Evolutionary conservation across 345 rosid genomes (phyloP).

Genomic region (Aquilaria malaccensis): DNA sequence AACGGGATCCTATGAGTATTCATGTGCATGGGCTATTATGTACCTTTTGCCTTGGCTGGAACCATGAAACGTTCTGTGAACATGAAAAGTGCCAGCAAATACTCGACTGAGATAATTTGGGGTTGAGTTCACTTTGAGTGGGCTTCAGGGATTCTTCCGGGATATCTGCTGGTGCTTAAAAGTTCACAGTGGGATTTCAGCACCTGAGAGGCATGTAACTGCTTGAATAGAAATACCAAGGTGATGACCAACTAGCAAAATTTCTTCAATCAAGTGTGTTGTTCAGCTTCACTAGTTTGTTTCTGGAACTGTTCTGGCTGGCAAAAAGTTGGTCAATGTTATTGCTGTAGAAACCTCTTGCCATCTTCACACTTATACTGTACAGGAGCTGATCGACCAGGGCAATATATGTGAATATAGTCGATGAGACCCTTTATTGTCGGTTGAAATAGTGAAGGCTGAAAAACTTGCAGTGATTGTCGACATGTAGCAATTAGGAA

Average conservation of each 20-base stretch:
- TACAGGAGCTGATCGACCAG: constrained; percentile 31
- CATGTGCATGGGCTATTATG: constrained; percentile 1
- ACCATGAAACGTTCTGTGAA: too few species aligned
- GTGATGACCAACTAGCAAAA: constrained; percentile 22
- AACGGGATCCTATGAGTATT: constrained; percentile 82
- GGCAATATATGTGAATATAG: constrained; percentile 1
- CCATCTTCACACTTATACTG: constrained; percentile 19
- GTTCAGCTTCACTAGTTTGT: constrained; percentile 7
- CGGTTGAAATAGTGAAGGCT: neutral
- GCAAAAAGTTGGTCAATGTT: constrained; percentile 16
- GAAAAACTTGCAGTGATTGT: constrained; percentile 1
- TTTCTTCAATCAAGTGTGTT: constrained; percentile 6
- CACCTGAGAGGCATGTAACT: constrained; percentile 24
- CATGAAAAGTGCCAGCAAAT: too few species aligned
- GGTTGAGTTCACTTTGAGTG: neutral
- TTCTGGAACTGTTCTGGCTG: constrained; percentile 11
- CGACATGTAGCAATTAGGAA: neutral
- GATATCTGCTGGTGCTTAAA: neutral
- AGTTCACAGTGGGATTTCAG: constrained; percentile 11
- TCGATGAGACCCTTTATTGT: neutral
- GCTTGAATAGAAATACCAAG: neutral
- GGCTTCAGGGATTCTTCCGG: constrained; percentile 10
- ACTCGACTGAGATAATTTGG: too few species aligned
- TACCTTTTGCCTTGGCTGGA: too few species aligned
- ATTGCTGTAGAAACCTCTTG: constrained; percentile 11